Evolutionary conservation across 23 red algal species (phyloP).

Genomic region (Gracilaria vermiculophylla): DNA sequence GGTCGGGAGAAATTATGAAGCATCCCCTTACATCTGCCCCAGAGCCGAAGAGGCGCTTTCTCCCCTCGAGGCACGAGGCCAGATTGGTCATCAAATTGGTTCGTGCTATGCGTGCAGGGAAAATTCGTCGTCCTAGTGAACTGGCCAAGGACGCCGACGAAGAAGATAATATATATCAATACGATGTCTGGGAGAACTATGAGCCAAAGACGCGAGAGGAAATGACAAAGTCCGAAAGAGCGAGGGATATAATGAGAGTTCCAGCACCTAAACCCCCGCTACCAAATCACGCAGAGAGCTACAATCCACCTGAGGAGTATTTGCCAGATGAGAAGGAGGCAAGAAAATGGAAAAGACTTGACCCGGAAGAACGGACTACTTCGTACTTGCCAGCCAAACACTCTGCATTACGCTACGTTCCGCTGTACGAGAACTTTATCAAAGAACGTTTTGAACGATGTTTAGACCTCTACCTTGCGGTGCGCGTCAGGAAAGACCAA

Average conservation of each 20-base stretch:
- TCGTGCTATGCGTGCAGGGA: constrained; percentile 70
- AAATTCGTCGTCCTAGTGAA: constrained; percentile 43
- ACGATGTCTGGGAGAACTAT: constrained; percentile 77
- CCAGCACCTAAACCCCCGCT: constrained; percentile 81
- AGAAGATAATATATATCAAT: constrained; percentile 55
- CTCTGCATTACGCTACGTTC: constrained; percentile 80
- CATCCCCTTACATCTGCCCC: constrained; percentile 66
- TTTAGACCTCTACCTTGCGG: constrained; percentile 89
- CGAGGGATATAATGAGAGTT: constrained; percentile 47
- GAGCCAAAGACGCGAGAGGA: constrained; percentile 34
- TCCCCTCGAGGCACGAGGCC: constrained; percentile 87
- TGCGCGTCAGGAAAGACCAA: constrained; percentile 50
- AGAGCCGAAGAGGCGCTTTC: constrained; percentile 85
- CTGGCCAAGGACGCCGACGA: background rate
- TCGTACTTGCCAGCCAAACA: constrained; percentile 74
- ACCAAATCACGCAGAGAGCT: constrained; percentile 88
- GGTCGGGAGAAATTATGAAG: constrained; percentile 64
- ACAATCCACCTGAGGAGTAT: constrained; percentile 89
- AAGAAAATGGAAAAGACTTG: constrained; percentile 34
- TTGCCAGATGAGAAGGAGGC: constrained; percentile 65
- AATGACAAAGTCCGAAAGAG: constrained; percentile 57
- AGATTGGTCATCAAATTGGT: constrained; percentile 74
- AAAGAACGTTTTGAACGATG: constrained; percentile 93
- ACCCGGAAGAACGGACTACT: constrained; percentile 60
- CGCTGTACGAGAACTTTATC: constrained; percentile 69